Base-by-base conservation (phyloP, 257 asterid genomes). In the Penstemon davidsonii region DNA sequence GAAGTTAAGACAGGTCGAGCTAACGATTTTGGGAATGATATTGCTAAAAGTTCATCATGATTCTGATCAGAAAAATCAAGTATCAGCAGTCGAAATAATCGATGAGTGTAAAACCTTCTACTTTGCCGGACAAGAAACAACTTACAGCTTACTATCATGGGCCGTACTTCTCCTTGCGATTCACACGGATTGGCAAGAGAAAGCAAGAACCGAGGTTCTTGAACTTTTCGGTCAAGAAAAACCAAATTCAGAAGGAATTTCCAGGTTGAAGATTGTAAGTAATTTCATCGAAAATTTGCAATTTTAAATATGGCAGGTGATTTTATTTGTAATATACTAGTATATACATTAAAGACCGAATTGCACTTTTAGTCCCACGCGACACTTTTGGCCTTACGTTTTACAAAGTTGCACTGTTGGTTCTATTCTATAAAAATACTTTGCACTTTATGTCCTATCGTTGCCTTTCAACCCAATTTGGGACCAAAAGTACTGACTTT, bases 51-150 rank as follows among this genome's bases (percentile, higher is more conserved):
- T 36, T 62, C 19, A 63, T 18, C 56, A 44, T 5, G 68, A 38
- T 40, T 33, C 4, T 15, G 67, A 44, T 18, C 52, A 6, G 45
- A 46, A 36, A 9, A 63, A 2, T 40, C 33, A 55, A 46, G 4
- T 62, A 4, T 63, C 68, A 4, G 47, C 41, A 12, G 33, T 37
- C 6, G 52, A 60, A 8, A 61, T 61, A 43, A 43, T 61, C 39
- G 67, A 61, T 6, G 67, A 61, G 43, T 61, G 67, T 4, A 61
- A 61, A 38, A 12, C 19, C 11, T 61, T 61, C 13, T 61, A 61
- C 39, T 4, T 61, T 61, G 67, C 67, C 18, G 67, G 53, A 61
- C 67, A 61, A 11, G 51, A 43, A 43, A 41, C 67, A 61, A 61
- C 53, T 18, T 18, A 47, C 39, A 61, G 38, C 39, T 43, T 61